Base-by-base conservation (phyloP, 2,329 filamentous ascomycete species). In the Rhexocercosporidium sp. region DNA sequence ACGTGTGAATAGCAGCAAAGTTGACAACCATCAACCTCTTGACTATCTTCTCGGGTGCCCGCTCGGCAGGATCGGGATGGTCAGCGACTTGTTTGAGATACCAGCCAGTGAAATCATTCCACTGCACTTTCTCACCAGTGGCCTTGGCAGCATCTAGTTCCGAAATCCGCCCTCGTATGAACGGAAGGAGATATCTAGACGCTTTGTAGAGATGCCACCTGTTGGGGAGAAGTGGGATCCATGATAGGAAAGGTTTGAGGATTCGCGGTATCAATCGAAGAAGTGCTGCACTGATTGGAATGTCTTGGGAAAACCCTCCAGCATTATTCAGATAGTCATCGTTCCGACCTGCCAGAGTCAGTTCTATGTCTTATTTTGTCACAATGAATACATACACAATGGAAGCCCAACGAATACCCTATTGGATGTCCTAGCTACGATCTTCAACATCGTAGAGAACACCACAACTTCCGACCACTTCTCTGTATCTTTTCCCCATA, bases 391-490 rank as follows among this genome's bases (percentile, higher is more conserved):
- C 68, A 20, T 67, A 73, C 81, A 83, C 0, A 83, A 74, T n/a
- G 79, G 77, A 8, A 77, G 53, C 1, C 82, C 82, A 56, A 84
- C 78, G 39, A 84, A 77, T 68, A 82, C 77, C n/a, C 80, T 78
- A 71, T 83, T 83, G 20, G 79, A 79, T 20, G 80, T 72, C 5
- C 77, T 73, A 0, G 80, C 76, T 5, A 83, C 75, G 41, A 82
- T 76, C 3, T 74, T 71, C 72, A 77, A 75, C 60, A 81, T 75
- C 3, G 76, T 78, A 6, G 77, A 73, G 39, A 78, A 76, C 14
- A 69, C 69, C 9, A 12, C 31, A 27, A 73, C 59, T 8, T 72
- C 70, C 6, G 69, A 75, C 79, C 79, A 81, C 54, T 79, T 77
- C 11, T 70, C 64, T 0, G 77, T 79, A 66, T 83, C 77, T 1